Evolutionary conservation across 805 yeast species (phyloP).

Genomic region (Spencermartinsiella europaea): DNA sequence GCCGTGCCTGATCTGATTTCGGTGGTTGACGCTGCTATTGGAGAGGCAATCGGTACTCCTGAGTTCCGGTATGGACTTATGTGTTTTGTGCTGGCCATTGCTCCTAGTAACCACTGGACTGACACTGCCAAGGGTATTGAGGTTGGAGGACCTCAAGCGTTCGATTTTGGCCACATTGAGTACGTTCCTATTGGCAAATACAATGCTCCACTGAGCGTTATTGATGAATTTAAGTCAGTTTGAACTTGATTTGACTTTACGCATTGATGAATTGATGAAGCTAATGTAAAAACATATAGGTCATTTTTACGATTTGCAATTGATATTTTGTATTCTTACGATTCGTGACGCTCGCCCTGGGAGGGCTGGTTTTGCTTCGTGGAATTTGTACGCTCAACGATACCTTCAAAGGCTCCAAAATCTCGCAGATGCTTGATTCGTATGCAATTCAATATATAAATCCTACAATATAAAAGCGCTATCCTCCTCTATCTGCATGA

Average conservation of each 20-base stretch:
- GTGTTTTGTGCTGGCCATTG: slow-evolving; percentile 40
- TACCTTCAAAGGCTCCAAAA: too few species aligned
- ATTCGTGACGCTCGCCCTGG: too few species aligned
- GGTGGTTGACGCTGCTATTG: slow-evolving; percentile 39
- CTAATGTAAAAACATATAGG: too few species aligned
- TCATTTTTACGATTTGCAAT: too few species aligned
- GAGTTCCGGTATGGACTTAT: slow-evolving; percentile 43
- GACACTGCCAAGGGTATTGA: slow-evolving; percentile 34
- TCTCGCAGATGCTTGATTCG: too few species aligned
- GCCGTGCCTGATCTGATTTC: slow-evolving; percentile 44
- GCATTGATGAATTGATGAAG: too few species aligned
- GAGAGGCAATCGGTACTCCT: slow-evolving; percentile 46
- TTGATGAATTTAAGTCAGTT: slow-evolving; percentile 31
- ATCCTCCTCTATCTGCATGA: too few species aligned
- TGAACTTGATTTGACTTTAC: too few species aligned
- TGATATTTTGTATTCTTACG: too few species aligned
- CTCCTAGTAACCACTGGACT: slow-evolving; percentile 38
- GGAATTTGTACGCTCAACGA: too few species aligned
- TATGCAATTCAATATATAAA: too few species aligned
- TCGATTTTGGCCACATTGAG: slow-evolving; percentile 35
- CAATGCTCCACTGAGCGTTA: slow-evolving; percentile 36
- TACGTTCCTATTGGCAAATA: slow-evolving; percentile 38
- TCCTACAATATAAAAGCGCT: neutral
- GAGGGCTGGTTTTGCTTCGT: too few species aligned
- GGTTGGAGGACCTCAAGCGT: slow-evolving; percentile 41